Percentiles rank a stretch among this genome's conserved stretches.
These are phyloP conservation scores for Neoboletus magnificus DNA, from an alignment of 768 basidiomycete species.

Conservation along the genomic window DNA sequence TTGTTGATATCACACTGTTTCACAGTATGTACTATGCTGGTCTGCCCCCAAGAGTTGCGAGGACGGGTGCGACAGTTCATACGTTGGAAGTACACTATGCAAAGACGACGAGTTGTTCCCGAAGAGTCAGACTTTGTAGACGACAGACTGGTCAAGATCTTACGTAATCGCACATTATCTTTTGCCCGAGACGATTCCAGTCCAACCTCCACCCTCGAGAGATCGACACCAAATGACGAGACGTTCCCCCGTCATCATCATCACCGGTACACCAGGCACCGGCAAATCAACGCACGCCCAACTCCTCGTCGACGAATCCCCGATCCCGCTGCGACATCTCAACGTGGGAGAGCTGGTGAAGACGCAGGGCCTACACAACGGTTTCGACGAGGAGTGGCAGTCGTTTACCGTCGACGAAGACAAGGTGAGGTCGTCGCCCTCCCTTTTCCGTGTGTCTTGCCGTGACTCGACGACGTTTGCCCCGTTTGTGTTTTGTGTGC, in stretches of 20 bases:
- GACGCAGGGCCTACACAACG: constrained; percentile 73
- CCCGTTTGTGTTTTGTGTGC: too few relatives aligned
- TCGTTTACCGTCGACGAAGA: constrained; percentile 94
- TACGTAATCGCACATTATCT: not conserved
- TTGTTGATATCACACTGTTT: too few relatives aligned
- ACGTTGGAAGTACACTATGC: too few relatives aligned
- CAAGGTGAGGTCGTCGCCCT: too few relatives aligned
- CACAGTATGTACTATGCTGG: too few relatives aligned
- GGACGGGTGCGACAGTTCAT: too few relatives aligned
- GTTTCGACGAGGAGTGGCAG: constrained; percentile 94
- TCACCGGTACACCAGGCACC: constrained; percentile 93
- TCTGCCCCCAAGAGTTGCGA: too few relatives aligned
- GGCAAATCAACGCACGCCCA: constrained; percentile 94
- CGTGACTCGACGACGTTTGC: too few relatives aligned
- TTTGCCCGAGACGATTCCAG: not conserved
- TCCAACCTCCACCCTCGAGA: not conserved
- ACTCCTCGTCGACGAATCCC: constrained; percentile 71
- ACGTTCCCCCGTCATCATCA: constrained; percentile 65
- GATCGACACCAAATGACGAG: not conserved
- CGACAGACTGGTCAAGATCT: too few relatives aligned
- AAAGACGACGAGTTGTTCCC: too few relatives aligned
- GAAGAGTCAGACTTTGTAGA: too few relatives aligned
- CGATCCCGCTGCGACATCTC: constrained; percentile 70
- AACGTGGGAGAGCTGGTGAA: constrained; percentile 92
- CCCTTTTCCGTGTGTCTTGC: too few relatives aligned